Base-by-base conservation (phyloP, 2,329 filamentous ascomycete genomes). In the Calonectria ilicicola region DNA sequence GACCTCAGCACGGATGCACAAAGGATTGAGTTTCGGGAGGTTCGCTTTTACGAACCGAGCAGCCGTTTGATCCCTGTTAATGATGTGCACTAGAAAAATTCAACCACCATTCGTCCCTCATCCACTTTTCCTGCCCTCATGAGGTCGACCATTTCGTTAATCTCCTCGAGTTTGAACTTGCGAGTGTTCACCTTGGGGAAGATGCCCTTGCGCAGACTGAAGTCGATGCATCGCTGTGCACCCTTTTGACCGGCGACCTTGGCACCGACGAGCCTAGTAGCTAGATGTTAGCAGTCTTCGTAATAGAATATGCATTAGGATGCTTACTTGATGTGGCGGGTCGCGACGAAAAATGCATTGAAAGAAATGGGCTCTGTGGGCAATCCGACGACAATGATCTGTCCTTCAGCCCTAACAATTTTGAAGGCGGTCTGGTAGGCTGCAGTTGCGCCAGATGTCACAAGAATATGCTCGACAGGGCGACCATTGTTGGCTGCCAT, bases 101-200 rank as follows among this genome's bases (percentile, higher is more conserved):
- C 53, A 40, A 60, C 32, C 32, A 60, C 53, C 53, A 60, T 60
- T 17, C 53, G 53, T 19, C 53, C 53, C 21, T 60, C 53, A 17
- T 60, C 53, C 3, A 60, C 53, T 38, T 60, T 60, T 60, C 53
- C 53, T 40, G 53, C 53, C 32, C n/a, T 60, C 53, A 60, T 60
- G 19, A 60, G 53, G 5, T 60, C 53, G 14, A 60, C 53, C 53
- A 60, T 60, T 23, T 60, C 32, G 35, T 60, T 60, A 15, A 60
- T 60, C 32, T 60, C 53, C 35, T 60, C 53, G 5, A 60, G 14
- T 23, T 60, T 60, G 32, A 60, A 60, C 32, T 40, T 60, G n/a
- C 53, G 53, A 19, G 21, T 40, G 53, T 60, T 60, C 32, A 60
- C 53, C 12, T 60, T 60, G n/a, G 53, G 53, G 23, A 60, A 8